Percentiles rank a stretch among this genome's conserved stretches.
phyloP scores from a whole-genome alignment of 306 rosid genomes.

The Corylus heterophylla region DNA sequence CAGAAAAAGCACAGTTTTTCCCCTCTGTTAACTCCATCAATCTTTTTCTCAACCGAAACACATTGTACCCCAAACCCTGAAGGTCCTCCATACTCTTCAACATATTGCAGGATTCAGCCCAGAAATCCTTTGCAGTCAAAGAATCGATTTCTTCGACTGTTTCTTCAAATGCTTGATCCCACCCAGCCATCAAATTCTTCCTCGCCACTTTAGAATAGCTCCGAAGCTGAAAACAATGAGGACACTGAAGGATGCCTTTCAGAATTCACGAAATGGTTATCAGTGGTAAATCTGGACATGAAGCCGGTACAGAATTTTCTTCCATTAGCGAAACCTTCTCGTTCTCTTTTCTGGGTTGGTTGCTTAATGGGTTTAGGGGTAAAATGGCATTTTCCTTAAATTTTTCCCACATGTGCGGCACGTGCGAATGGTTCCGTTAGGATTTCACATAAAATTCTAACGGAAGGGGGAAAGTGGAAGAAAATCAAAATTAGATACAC shows the following conservation, averaged over 20 bases:
- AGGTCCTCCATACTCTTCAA: constrained; percentile 30
- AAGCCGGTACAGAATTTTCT: not conserved
- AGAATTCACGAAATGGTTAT: constrained; percentile 22
- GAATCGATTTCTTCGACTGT: constrained; percentile 3
- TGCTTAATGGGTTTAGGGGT: not conserved
- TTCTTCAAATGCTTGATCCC: constrained; percentile 32
- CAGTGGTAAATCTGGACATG: constrained; percentile 1
- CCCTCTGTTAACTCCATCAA: constrained; percentile 17
- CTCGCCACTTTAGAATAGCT: constrained; percentile 7
- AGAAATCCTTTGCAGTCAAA: not conserved
- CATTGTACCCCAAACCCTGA: constrained; percentile 32
- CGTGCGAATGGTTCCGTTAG: no score
- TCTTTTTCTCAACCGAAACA: constrained; percentile 22
- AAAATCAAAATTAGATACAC: no score
- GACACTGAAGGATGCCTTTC: constrained; percentile 30
- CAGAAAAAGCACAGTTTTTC: not conserved
- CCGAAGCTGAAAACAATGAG: constrained; percentile 23
- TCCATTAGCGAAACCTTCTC: not conserved
- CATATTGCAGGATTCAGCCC: not conserved
- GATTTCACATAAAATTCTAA: no score
- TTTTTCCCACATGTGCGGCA: no score
- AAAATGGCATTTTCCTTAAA: no score
- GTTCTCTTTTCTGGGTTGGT: not conserved
- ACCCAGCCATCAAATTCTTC: constrained; percentile 12
- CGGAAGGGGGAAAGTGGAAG: no score